Evolutionary conservation across 805 yeast species (phyloP), one percentile per base, ranked within the genome.

Genomic region (Teunomyces atbi): DNA sequence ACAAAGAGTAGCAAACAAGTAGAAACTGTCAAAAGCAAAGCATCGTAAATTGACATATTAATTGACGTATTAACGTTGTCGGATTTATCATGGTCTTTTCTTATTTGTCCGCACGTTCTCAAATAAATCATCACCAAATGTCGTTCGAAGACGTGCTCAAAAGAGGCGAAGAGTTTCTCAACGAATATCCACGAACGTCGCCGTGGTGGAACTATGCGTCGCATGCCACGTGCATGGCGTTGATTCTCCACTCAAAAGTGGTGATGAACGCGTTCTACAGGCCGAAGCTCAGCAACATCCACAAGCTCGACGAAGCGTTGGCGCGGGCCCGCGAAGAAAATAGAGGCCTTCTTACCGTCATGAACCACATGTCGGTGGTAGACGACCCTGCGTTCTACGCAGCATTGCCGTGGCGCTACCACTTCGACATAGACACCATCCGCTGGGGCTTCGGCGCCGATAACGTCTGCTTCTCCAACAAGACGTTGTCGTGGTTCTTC

Each of bases 381-480:
- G 99, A 92, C 62, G 99, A 92, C 59, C 99, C 99, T 0, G 76
- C 87, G 29, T 69, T 89, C 37, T 92, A 95, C 88, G 96, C 95
- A 0, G 79, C 86, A 29, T 71, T 91, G 47, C 96, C 97, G 0
- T 76, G 83, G 79, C 73, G 81, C 32, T 79, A 78, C 54, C 86
- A 80, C 54, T 64, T 70, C 11, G 79, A 81, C 46, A 68, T 86
- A 13, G 86, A 82, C 51, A 77, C 79, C 44, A 80, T 89, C 45
- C 76, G 99, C 58, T 92, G 98, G 98, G 91, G 97, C 4, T 73
- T 94, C 45, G 99, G 96, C 0, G 99, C 99, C 8, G 81, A 84
- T 42, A 91, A 94, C 62, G 80, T 92, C 33, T 92, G 98, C 61
- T 92, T 94, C 65, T 77, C 81, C 19, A 78, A 71, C 49, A 66